Conservation (phyloP, 1,284 basidiomycete species). For the Trichosporon ovoides region DNA sequence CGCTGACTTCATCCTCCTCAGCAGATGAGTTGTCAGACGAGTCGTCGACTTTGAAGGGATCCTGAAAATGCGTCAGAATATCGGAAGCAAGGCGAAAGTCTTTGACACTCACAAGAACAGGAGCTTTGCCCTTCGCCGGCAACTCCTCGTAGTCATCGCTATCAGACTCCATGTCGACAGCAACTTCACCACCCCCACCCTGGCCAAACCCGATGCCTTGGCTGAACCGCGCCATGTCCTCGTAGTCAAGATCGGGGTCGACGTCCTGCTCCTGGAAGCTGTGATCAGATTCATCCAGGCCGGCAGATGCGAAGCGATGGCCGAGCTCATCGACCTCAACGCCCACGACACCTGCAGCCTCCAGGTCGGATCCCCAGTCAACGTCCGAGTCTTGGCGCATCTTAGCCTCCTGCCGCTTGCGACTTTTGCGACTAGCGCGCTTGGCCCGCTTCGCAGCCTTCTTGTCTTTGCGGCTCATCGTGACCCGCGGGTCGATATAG, state of each 20-base stretch:
- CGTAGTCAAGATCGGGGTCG: conserved; percentile 27
- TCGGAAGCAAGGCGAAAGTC: background rate
- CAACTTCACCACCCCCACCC: conserved; percentile 4
- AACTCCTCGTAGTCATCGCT: conserved; percentile 21
- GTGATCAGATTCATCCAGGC: conserved; percentile 8
- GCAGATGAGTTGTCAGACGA: conserved; percentile 15
- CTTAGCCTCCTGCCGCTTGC: conserved; percentile 17
- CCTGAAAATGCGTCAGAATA: background rate
- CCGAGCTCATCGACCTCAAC: conserved; percentile 23
- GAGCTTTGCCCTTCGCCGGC: conserved; percentile 11
- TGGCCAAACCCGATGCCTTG: conserved; percentile 20
- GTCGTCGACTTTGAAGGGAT: background rate
- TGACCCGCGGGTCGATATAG: conserved; percentile 27
- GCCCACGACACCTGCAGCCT: conserved; percentile 24
- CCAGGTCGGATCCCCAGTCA: conserved; percentile 48
- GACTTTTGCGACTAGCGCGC: conserved; percentile 19
- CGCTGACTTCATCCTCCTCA: conserved; percentile 17
- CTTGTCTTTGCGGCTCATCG: conserved; percentile 22
- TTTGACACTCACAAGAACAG: background rate
- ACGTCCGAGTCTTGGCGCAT: conserved; percentile 44
- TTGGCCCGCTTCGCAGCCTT: conserved; percentile 33
- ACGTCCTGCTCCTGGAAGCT: conserved; percentile 13
- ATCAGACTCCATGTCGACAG: conserved; percentile 11
- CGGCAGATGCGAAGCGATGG: background rate
- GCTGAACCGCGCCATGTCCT: conserved; percentile 28